A percentile compares a stretch with the other conserved stretches of the same genome.
Conservation (phyloP, 352 stramenopile species). For the Globisporangium recalcitrans region DNA sequence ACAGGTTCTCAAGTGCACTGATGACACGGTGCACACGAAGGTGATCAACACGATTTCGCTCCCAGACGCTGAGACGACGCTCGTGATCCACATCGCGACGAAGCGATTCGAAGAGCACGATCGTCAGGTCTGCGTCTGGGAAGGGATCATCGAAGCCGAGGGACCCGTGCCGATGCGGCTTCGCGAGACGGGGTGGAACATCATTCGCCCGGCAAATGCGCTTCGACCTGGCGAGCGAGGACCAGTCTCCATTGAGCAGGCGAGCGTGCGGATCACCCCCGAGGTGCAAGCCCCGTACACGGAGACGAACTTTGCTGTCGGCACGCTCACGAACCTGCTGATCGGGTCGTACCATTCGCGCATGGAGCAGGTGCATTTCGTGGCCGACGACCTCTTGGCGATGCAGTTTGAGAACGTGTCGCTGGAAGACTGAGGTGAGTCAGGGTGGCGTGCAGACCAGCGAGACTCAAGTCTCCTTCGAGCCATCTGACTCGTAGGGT, state of each 20-base stretch:
- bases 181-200: slow-evolving; percentile 30
- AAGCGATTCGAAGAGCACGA: slow-evolving; percentile 23
- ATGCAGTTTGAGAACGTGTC: slow-evolving; percentile 3
- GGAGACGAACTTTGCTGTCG: neutral
- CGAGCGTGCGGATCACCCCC: slow-evolving; percentile 8
- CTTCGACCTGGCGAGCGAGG: neutral
- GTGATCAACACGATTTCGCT: slow-evolving; percentile 24
- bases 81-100: slow-evolving; percentile 24
- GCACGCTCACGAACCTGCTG: slow-evolving; percentile 10
- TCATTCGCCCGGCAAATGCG: slow-evolving; percentile 12
- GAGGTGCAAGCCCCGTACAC: slow-evolving; percentile 1
- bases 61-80: slow-evolving; percentile 18
- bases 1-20: neutral
- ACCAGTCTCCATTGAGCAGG: slow-evolving; percentile 1
- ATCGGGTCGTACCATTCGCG: slow-evolving; percentile 11
- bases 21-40: slow-evolving; percentile 19
- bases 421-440: neutral
- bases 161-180: slow-evolving; percentile 25
- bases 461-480: too few species aligned
- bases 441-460: neutral
- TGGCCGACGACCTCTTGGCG: slow-evolving; percentile 9
- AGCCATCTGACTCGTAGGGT: too few species aligned
- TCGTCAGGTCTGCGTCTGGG: slow-evolving; percentile 26
- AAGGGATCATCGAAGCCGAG: slow-evolving; percentile 27
- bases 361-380: slow-evolving; percentile 8